Conservation (phyloP, 805 yeast genomes). For the Candida tammaniensis region DNA sequence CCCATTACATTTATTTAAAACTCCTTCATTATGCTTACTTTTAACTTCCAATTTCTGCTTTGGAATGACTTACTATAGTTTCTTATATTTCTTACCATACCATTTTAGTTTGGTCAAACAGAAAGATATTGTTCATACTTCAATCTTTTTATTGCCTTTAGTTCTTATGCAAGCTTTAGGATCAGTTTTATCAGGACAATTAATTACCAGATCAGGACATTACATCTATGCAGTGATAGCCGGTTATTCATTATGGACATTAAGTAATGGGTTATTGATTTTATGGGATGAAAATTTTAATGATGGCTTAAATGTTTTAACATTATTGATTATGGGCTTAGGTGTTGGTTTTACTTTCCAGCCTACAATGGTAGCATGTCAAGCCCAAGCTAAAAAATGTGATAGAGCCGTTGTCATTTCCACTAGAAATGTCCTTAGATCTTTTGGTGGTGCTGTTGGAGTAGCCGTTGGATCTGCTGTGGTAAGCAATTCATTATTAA, state of each 20-base stretch:
- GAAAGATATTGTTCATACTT: conserved; percentile 33
- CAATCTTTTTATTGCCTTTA: conserved; percentile 38
- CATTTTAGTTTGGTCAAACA: conserved; percentile 38
- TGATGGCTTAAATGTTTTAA: conserved; percentile 28
- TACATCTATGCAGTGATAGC: conserved; percentile 39
- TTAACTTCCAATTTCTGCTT: conserved; percentile 39
- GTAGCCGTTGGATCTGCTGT: conserved; percentile 45
- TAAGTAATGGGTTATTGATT: conserved; percentile 39
- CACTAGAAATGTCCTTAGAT: conserved; percentile 53
- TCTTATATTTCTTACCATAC: conserved; percentile 42
- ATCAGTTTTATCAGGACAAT: conserved; percentile 45
- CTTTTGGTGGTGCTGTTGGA: conserved; percentile 64
- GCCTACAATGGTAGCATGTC: conserved; percentile 57
- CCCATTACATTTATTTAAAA: conserved; percentile 46
- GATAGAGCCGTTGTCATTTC: conserved; percentile 61
- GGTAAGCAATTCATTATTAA: conserved; percentile 32
- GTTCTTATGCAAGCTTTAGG: conserved; percentile 42
- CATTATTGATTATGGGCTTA: conserved; percentile 19
- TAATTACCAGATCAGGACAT: conserved; percentile 43
- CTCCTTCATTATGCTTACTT: conserved; percentile 31
- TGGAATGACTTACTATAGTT: conserved; percentile 49
- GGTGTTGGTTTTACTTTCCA: conserved; percentile 56
- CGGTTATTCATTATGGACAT: conserved; percentile 44
- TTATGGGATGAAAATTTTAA: conserved; percentile 27
- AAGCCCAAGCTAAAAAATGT: conserved; percentile 46